A percentile compares a stretch with the other conserved stretches of the same genome.
Conservation (phyloP, 2,329 filamentous ascomycete genomes). For the Parastagonospora avenae region DNA sequence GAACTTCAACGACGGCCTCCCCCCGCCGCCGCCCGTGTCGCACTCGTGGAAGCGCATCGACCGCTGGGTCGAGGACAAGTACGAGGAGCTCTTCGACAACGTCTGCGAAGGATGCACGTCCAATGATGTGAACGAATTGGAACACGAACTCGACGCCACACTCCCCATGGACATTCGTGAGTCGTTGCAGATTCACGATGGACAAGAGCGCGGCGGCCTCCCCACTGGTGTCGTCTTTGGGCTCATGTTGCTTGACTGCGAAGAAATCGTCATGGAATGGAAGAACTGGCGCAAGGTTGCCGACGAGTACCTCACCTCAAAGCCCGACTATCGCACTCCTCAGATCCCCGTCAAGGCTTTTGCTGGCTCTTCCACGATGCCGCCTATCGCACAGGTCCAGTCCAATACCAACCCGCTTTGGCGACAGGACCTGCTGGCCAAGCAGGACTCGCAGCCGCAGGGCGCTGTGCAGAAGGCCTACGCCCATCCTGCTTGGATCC, state of each 20-base stretch:
- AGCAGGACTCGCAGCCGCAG: slow-evolving; percentile 86
- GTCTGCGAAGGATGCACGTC: slow-evolving; percentile 87
- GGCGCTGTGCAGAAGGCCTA: slow-evolving; percentile 91
- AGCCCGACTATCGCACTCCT: slow-evolving; percentile 61
- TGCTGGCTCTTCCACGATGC: slow-evolving; percentile 72
- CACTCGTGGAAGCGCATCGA: slow-evolving; percentile 97
- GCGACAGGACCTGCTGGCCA: slow-evolving; percentile 81
- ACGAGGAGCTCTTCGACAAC: slow-evolving; percentile 92
- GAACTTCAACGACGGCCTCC: slow-evolving; percentile 87
- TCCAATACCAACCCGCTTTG: slow-evolving; percentile 68
- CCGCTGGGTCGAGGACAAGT: slow-evolving; percentile 91
- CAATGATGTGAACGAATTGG: slow-evolving; percentile 96
- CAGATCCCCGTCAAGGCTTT: slow-evolving; percentile 73
- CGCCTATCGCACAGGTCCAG: slow-evolving; percentile 59
- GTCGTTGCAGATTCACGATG: slow-evolving; percentile 88
- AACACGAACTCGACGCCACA: slow-evolving; percentile 93
- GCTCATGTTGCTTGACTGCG: slow-evolving; percentile 94
- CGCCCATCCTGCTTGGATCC: slow-evolving; percentile 93
- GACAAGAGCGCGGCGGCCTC: slow-evolving; percentile 90
- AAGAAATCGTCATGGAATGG: slow-evolving; percentile 98
- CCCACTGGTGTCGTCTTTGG: slow-evolving; percentile 94
- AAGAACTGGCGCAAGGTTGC: slow-evolving; percentile 95
- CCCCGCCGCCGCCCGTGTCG: slow-evolving; percentile 82
- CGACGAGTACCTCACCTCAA: slow-evolving; percentile 76
- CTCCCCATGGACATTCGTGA: slow-evolving; percentile 92